Evolutionary conservation across 1,284 basidiomycete species (phyloP).

Genomic region (Phlebopus sp.): DNA sequence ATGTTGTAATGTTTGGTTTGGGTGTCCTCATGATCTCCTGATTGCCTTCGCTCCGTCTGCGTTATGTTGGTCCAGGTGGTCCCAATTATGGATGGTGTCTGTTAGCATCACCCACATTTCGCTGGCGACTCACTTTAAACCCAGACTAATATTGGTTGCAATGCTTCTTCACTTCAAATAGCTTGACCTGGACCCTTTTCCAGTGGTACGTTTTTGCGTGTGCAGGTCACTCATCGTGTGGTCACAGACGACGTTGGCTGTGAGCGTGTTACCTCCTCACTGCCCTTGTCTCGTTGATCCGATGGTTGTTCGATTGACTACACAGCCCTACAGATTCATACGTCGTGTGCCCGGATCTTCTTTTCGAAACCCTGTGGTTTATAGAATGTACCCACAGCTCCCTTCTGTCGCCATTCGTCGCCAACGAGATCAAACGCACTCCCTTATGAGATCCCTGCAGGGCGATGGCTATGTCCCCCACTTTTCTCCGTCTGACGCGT

Average conservation of each 20-base stretch:
- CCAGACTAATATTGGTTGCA: background rate
- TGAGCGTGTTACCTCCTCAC: background rate
- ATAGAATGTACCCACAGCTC: background rate
- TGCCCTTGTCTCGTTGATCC: background rate
- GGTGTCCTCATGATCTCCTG: constrained; percentile 2
- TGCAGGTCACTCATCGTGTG: background rate
- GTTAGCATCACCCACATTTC: background rate
- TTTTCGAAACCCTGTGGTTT: background rate
- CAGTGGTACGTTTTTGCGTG: background rate
- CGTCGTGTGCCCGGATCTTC: constrained; percentile 3
- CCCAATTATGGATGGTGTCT: background rate
- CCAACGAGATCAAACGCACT: background rate
- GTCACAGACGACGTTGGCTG: background rate
- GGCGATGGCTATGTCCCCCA: too few relatives aligned
- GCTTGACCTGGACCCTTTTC: constrained; percentile 6
- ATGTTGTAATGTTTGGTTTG: background rate
- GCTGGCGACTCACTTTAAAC: background rate
- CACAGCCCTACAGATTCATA: background rate
- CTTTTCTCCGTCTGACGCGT: too few relatives aligned
- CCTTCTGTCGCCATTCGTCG: background rate
- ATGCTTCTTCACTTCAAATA: constrained; percentile 10
- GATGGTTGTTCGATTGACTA: background rate
- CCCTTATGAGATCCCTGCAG: background rate
- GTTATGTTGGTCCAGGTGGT: background rate
- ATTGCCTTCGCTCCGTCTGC: background rate